Conservation (phyloP, 257 asterid species). For the Ocimum tenuiflorum region DNA sequence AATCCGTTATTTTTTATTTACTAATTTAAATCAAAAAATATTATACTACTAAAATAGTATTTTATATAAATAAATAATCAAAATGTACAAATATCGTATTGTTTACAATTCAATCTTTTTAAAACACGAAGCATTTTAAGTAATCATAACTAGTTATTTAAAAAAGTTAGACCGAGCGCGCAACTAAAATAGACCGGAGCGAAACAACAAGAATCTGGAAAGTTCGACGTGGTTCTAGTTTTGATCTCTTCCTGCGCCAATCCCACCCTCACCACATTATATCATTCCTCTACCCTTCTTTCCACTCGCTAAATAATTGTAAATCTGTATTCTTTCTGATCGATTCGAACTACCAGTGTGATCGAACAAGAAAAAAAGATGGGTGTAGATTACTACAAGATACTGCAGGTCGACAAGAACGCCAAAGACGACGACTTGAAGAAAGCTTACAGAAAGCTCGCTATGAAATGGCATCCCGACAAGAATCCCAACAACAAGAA, state of each 20-base stretch:
- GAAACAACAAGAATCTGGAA: slow-evolving; percentile 32
- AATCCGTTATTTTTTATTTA: no score
- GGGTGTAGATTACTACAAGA: slow-evolving; percentile 76
- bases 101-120: no score
- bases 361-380: slow-evolving; percentile 19
- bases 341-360: neutral
- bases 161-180: neutral
- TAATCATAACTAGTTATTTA: no score
- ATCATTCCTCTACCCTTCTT: neutral
- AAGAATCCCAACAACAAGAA: slow-evolving; percentile 76
- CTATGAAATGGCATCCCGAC: slow-evolving; percentile 93
- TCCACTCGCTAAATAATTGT: neutral
- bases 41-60: no score
- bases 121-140: no score
- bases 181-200: neutral
- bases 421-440: slow-evolving; percentile 74
- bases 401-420: slow-evolving; percentile 58
- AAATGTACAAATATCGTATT: no score
- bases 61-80: no score
- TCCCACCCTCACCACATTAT: slow-evolving; percentile 1
- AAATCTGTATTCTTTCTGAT: neutral
- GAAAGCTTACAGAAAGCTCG: slow-evolving; percentile 73
- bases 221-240: slow-evolving; percentile 43
- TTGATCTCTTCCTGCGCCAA: slow-evolving; percentile 37
- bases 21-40: no score